Evolutionary conservation across 2,329 filamentous ascomycete genomes (phyloP).

Genomic region (Chaetothyriales sp.): DNA sequence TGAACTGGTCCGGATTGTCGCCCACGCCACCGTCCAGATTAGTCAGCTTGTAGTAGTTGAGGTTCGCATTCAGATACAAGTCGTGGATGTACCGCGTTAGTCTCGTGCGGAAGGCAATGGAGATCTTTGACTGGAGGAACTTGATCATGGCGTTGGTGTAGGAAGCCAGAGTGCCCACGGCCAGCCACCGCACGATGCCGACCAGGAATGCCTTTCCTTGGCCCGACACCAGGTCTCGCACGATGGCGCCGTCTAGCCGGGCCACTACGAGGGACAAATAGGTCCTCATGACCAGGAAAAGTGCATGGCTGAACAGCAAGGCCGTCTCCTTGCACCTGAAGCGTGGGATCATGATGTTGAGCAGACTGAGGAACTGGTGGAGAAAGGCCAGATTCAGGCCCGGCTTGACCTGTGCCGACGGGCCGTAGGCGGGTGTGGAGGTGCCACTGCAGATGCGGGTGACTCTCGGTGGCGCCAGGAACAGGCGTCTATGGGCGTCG

Average conservation of each 20-base stretch:
- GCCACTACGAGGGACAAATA: slow-evolving; percentile 91
- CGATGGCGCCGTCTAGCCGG: slow-evolving; percentile 86
- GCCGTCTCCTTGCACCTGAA: slow-evolving; percentile 95
- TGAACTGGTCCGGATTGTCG: slow-evolving; percentile 87
- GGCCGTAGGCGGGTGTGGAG: slow-evolving; percentile 46
- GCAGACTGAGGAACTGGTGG: slow-evolving; percentile 87
- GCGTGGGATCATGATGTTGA: slow-evolving; percentile 94
- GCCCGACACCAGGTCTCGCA: slow-evolving; percentile 87
- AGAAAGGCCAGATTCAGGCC: slow-evolving; percentile 90
- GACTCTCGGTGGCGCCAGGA: slow-evolving; percentile 77
- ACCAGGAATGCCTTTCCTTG: slow-evolving; percentile 77
- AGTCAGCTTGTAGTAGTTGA: slow-evolving; percentile 90
- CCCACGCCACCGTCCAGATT: slow-evolving; percentile 89
- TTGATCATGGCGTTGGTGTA: slow-evolving; percentile 99
- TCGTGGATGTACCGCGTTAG: slow-evolving; percentile 96
- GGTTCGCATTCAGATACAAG: slow-evolving; percentile 82
- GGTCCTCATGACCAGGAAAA: slow-evolving; percentile 81
- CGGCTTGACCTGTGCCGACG: slow-evolving; percentile 79
- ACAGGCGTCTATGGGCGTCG: slow-evolving; percentile 85
- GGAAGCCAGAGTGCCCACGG: slow-evolving; percentile 80
- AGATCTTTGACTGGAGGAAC: slow-evolving; percentile 92
- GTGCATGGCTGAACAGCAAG: slow-evolving; percentile 70
- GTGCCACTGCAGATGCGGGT: slow-evolving; percentile 60
- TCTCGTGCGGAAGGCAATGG: slow-evolving; percentile 90
- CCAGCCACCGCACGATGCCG: slow-evolving; percentile 90